These are phyloP conservation scores for Metschnikowia henanensis DNA, from an alignment of 805 yeast genomes.

Conservation along the genomic window DNA sequence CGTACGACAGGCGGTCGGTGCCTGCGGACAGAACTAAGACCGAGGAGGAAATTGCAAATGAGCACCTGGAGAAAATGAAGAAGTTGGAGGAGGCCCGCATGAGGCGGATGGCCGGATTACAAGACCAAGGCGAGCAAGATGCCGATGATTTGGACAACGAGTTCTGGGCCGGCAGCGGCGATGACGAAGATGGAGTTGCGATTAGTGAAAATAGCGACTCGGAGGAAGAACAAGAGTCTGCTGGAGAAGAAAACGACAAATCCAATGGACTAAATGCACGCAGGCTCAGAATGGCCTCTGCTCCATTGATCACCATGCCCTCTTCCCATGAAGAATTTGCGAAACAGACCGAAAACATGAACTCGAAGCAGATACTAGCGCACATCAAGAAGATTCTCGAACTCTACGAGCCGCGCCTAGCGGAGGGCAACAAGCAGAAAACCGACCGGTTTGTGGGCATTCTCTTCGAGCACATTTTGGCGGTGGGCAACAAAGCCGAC, in stretches of 20 bases:
- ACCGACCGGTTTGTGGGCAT: slow-evolving; percentile 63
- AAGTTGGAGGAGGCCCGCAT: slow-evolving; percentile 66
- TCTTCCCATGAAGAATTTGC: slow-evolving; percentile 31
- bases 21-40: slow-evolving; percentile 84
- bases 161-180: slow-evolving; percentile 60
- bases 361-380: slow-evolving; percentile 43
- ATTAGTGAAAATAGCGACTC: background rate
- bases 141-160: slow-evolving; percentile 70
- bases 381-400: slow-evolving; percentile 57
- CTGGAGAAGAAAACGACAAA: slow-evolving; percentile 42
- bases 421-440: slow-evolving; percentile 78
- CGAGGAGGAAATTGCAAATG: slow-evolving; percentile 63
- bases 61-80: slow-evolving; percentile 58
- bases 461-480: slow-evolving; percentile 60
- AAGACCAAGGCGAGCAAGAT: slow-evolving; percentile 46
- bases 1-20: slow-evolving; percentile 71
- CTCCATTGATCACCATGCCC: slow-evolving; percentile 29
- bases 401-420: slow-evolving; percentile 71
- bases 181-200: slow-evolving; percentile 26
- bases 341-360: slow-evolving; percentile 28
- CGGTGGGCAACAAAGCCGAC: slow-evolving; percentile 29
- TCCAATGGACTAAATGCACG: slow-evolving; percentile 56
- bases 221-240: background rate
- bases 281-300: slow-evolving; percentile 9
- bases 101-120: slow-evolving; percentile 71